phyloP scores from a whole-genome alignment of 345 rosid species.

The Murraya paniculata region DNA sequence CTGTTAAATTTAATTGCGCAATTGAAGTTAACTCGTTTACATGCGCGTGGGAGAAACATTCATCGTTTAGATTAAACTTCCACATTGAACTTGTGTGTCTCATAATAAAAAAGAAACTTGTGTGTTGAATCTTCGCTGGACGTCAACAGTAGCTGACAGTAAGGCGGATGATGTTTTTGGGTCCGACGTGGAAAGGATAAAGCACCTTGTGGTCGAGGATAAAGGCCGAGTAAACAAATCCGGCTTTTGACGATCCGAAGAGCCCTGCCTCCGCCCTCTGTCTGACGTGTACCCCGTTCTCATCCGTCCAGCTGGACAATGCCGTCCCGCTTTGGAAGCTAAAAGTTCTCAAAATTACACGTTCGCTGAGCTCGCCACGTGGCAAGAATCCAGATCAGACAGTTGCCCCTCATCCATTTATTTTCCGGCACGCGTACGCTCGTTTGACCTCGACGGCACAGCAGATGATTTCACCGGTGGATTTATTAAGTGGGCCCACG shows the following conservation, averaged over 20 bases:
- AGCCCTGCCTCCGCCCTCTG: neutral
- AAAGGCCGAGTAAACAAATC: neutral
- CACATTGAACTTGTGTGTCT: neutral
- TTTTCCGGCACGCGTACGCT: neutral
- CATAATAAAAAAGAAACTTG: no score
- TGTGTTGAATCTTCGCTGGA: neutral
- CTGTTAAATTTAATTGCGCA: neutral
- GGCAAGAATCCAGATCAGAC: neutral
- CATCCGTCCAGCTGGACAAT: neutral
- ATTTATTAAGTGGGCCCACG: neutral
- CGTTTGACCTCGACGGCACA: neutral
- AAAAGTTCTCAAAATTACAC: neutral
- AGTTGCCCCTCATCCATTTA: neutral
- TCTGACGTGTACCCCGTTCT: slow-evolving; percentile 16
- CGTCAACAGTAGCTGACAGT: neutral
- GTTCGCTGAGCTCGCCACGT: neutral
- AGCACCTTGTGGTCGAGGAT: neutral
- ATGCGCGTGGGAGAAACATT: neutral
- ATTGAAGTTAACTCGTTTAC: no score
- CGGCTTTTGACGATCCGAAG: slow-evolving; percentile 16
- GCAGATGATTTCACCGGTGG: no score
- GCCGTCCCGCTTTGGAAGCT: neutral
- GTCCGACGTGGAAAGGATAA: slow-evolving; percentile 27
- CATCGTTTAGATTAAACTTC: no score
- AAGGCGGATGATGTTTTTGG: neutral